These are phyloP conservation scores for Lavandula angustifolia DNA, from an alignment of 257 asterid genomes.

Conservation along the genomic window DNA sequence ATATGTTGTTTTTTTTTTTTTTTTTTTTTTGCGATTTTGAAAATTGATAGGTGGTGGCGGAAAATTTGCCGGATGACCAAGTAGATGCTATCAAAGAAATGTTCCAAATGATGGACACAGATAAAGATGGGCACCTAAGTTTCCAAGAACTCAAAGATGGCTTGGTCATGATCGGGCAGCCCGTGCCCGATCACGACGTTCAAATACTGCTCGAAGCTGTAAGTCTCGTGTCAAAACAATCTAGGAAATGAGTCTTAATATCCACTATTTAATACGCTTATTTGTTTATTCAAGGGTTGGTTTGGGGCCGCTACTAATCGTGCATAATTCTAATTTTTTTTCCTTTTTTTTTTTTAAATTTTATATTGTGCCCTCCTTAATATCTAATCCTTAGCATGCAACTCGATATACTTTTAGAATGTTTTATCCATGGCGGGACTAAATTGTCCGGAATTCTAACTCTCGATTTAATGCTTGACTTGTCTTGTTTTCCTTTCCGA, in stretches of 20 bases:
- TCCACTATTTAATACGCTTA: neutral
- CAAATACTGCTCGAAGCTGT: conserved; percentile 71
- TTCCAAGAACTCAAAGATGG: conserved; percentile 81
- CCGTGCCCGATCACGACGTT: conserved; percentile 67
- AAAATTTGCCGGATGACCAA: conserved; percentile 69
- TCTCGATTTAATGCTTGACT: too few species aligned
- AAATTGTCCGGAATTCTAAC: too few species aligned
- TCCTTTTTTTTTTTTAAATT: too few species aligned
- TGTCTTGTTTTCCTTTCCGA: too few species aligned
- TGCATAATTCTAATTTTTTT: too few species aligned
- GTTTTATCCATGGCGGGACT: too few species aligned
- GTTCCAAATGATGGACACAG: conserved; percentile 82
- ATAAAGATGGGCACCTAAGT: conserved; percentile 68
- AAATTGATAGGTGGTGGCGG: conserved; percentile 66
- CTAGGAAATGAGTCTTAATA: too few species aligned
- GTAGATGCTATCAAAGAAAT: conserved; percentile 56
- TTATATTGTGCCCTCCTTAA: too few species aligned
- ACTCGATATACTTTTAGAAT: too few species aligned
- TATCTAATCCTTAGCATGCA: too few species aligned
- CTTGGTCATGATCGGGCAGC: conserved; percentile 54
- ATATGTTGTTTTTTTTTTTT: neutral
- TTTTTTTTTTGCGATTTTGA: neutral
- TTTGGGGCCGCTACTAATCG: too few species aligned
- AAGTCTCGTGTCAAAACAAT: conserved; percentile 22
- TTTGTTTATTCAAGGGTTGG: neutral